Base-by-base conservation (phyloP, 257 asterid genomes). In the Anisodus tanguticus region DNA sequence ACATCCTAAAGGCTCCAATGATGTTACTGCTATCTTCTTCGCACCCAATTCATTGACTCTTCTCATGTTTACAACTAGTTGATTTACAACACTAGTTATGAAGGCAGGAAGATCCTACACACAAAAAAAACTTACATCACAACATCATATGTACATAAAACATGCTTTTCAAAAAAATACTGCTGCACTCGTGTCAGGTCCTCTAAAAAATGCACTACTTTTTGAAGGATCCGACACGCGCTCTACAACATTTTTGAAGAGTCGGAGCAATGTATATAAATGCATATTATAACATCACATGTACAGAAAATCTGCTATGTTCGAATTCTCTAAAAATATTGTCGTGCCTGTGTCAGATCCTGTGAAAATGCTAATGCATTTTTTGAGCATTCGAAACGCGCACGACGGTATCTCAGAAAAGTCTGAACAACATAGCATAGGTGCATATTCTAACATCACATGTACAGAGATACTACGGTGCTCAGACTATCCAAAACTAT, bases 1-100 rank as follows among this genome's bases (percentile, higher is more conserved):
- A 84, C 99, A 95, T 6, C 99, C 98, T 68, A 95, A 13, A 0
- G 99, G 99, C 82, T 91, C 86, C 85, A 95, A 85, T 2, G 91
- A 79, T 22, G 97, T 86, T 53, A 93, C 95, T 0, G 84, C 92
- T 47, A 95, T 88, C 82, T 88, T 94, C 15, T 79, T 90, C 0
- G 94, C 97, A 26, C 98, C 99, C 4, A 92, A 53, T 1, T 51
- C 63, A 0, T 84, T 84, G 4, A 95, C 83, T 4, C 91, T 87
- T 54, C 83, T 83, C 80, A 94, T 45, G 89, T 93, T 88, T 80
- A 79, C 16, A 4, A 72, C 87, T 0, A 95, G 89, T 85, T 95
- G 95, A 26, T 82, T 89, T 1, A 94, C 69, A 91, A 94, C 97
- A 1, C 15, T 60, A 17, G 91, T 80, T 51, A 93, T 91, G 83